phyloP scores from a whole-genome alignment of 2,329 filamentous ascomycete species.

The Talaromyces sp. region DNA sequence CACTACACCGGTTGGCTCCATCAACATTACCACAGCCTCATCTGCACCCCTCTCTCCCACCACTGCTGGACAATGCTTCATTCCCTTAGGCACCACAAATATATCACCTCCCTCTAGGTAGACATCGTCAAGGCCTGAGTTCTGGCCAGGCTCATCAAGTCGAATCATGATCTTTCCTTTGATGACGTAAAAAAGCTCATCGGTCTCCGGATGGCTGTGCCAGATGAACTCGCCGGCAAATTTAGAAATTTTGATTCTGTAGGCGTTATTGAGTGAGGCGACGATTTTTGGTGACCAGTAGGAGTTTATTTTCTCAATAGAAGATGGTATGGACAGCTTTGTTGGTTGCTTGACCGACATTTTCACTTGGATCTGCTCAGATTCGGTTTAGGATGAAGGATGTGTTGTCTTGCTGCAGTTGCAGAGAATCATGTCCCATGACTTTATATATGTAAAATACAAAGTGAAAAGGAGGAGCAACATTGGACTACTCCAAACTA shows the following conservation, averaged over 20 bases:
- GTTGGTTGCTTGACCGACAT: background rate
- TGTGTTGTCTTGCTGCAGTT: too few species aligned
- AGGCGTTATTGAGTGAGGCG: background rate
- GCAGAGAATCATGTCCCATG: too few species aligned
- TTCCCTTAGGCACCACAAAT: background rate
- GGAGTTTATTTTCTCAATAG: background rate
- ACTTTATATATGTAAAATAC: too few species aligned
- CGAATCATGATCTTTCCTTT: background rate
- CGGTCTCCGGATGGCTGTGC: background rate
- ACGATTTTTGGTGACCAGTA: background rate
- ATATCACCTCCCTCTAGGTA: background rate
- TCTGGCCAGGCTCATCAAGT: background rate
- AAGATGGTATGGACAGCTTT: background rate
- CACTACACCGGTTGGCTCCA: background rate
- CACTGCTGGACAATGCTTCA: background rate
- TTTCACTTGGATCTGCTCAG: too few species aligned
- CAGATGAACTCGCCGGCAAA: background rate
- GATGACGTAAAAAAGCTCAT: background rate
- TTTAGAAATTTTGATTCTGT: background rate
- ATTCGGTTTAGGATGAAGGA: too few species aligned
- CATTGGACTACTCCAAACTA: too few species aligned
- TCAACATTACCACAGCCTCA: background rate
- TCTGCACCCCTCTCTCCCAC: background rate
- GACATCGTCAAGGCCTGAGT: background rate
- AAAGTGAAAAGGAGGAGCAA: too few species aligned